phyloP scores from a whole-genome alignment of 106 monocot genomes.

The Dendrobium chrysotoxum region DNA sequence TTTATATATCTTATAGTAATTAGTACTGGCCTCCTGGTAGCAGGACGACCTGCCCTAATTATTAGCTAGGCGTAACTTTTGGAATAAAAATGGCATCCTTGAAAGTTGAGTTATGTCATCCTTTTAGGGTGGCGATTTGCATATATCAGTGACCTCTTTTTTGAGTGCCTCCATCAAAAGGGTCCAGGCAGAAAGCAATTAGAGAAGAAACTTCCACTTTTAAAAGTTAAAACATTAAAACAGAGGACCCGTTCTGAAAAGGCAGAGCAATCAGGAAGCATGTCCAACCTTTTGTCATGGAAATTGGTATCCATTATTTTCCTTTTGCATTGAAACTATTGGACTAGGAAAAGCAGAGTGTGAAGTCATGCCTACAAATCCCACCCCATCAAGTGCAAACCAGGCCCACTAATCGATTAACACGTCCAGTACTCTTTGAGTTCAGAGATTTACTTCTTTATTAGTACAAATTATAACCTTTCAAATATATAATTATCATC shows the following conservation, averaged over 20 bases:
- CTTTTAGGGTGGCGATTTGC: slow-evolving; percentile 2
- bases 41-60: background rate
- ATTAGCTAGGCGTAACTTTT: background rate
- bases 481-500: no score
- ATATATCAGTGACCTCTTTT: background rate
- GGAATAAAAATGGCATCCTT: background rate
- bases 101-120: background rate
- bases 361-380: background rate
- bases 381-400: background rate
- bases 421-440: background rate
- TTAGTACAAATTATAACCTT: no score
- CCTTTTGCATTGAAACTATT: background rate
- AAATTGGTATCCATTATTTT: background rate
- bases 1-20: background rate
- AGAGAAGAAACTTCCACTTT: background rate
- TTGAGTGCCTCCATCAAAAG: background rate
- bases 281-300: background rate
- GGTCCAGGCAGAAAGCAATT: background rate
- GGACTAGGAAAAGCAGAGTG: background rate
- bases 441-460: background rate
- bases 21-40: background rate
- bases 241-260: background rate
- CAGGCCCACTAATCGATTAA: background rate
- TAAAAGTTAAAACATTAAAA: background rate
- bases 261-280: background rate